A percentile compares a stretch with the other conserved stretches of the same genome.
These are phyloP conservation scores for Haematococcus sp. DNA, from an alignment of 139 green algal species.

Conservation along the genomic window DNA sequence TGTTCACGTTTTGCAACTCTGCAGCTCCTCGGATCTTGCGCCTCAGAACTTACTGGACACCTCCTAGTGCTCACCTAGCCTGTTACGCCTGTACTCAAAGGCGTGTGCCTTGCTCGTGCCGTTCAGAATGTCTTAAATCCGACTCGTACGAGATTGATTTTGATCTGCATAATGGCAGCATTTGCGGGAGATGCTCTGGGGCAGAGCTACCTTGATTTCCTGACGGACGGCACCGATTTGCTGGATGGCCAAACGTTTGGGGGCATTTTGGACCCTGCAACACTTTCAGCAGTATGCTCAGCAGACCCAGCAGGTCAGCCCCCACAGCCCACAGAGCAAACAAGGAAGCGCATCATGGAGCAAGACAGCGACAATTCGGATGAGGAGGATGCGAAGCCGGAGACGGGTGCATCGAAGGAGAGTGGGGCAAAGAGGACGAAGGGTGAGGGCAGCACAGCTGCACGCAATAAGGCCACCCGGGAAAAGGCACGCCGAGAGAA, in stretches of 20 bases:
- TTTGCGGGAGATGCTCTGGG: background rate
- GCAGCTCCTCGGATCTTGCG: too few species aligned
- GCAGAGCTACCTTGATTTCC: conserved; percentile 19
- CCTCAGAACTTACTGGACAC: too few species aligned
- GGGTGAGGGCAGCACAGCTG: conserved; percentile 22
- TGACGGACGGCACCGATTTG: conserved; percentile 13
- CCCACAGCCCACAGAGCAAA: background rate
- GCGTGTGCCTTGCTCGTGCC: too few species aligned
- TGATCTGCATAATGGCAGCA: too few species aligned
- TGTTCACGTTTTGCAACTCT: too few species aligned
- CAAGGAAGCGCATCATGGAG: conserved; percentile 4
- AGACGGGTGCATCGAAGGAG: too few species aligned
- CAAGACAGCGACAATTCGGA: conserved; percentile 8
- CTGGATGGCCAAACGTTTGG: conserved; percentile 1
- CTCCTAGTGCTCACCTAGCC: too few species aligned
- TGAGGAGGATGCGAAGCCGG: conserved; percentile 25
- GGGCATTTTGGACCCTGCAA: conserved; percentile 11
- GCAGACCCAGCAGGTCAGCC: background rate
- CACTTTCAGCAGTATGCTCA: conserved; percentile 12
- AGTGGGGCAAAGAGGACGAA: conserved; percentile 13
- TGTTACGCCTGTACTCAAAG: too few species aligned
- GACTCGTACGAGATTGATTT: too few species aligned
- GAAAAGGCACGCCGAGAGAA: conserved; percentile 72
- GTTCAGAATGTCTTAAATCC: too few species aligned
- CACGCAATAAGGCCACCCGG: conserved; percentile 63